phyloP scores from a whole-genome alignment of 2,329 filamentous ascomycete genomes.

The Immersiporthe knoxdaviesiana region DNA sequence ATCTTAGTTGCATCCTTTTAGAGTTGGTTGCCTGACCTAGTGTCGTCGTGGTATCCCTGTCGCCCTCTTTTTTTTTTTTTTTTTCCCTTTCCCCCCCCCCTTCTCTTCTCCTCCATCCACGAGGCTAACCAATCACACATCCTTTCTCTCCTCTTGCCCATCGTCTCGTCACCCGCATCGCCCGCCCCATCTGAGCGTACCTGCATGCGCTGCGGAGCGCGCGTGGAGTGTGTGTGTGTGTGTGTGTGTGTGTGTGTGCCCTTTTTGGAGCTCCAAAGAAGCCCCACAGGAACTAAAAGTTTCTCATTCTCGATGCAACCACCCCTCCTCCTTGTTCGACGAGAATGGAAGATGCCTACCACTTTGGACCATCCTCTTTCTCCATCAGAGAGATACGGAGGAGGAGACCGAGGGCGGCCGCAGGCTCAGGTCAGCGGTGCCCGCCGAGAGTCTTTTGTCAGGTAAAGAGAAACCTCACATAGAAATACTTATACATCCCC shows the following conservation, averaged over 20 bases:
- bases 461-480: conserved; percentile 11
- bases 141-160: background rate
- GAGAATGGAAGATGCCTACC: conserved; percentile 12
- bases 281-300: background rate
- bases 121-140: background rate
- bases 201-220: background rate
- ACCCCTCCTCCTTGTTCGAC: conserved; percentile 5
- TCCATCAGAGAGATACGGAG: background rate
- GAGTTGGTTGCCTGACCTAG: background rate
- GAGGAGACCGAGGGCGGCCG: background rate
- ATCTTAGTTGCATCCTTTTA: background rate
- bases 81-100: background rate
- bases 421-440: conserved; percentile 14
- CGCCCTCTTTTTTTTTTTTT: no score
- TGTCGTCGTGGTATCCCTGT: background rate
- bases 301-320: conserved; percentile 11
- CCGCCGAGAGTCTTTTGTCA: conserved; percentile 8
- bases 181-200: background rate
- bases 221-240: no score
- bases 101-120: background rate
- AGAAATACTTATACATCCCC: conserved; percentile 3
- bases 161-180: background rate
- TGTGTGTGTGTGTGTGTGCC: no score
- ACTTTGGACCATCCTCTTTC: background rate
- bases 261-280: background rate